Base-by-base conservation (phyloP, 495 filamentous ascomycete species). In the Cudoniella acicularis region DNA sequence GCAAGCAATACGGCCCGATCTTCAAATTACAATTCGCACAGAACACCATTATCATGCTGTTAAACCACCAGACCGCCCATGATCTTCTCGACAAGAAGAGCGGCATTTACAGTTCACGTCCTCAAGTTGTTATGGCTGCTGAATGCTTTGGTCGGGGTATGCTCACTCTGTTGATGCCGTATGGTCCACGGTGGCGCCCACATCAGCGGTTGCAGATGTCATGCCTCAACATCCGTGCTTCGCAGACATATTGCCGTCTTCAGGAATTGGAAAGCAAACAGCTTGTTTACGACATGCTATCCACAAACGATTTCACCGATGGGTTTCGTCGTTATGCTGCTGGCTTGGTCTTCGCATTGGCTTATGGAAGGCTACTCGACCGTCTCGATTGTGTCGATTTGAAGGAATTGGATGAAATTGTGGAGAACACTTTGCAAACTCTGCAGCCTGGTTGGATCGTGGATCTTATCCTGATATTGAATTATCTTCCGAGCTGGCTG, bases 391-490 rank as follows among this genome's bases (percentile, higher is more conserved):
- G 10, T 13, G 4, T 6, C 9, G 48, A 50, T 25, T 25, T 50
- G 48, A 50, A 50, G 21, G 18, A 50, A 13, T 25, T 50, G 48
- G 48, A 50, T 50, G 9, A 24, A 25, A 26, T 50, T n/a, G n/a
- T 50, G 21, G 48, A 50, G 9, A 50, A 50, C 48, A 50, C 48
- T 3, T 50, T 50, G 23, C 8, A 13, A 6, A 24, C 18, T 10
- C n/a, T 50, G 11, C 3, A 24, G 6, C 20, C 48, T 3, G 48
- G 48, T 2, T 50, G 48, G 48, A 24, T 59, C 6, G 56, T 59
- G 13, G 56, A 59, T 48, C 3, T 59, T 17, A 22, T 59, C 27
- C 56, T 48, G 4, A 18, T 24, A 2, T 48, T 59, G 18, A 59
- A 51, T n/a, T 17, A 52, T 24, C 56, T 59, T 16, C 56, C 56